Percentiles rank a stretch among this genome's conserved stretches.
Evolutionary conservation across 192 early-diverging fungal species (phyloP).

Genomic region (Martensiomyces pterosporus): DNA sequence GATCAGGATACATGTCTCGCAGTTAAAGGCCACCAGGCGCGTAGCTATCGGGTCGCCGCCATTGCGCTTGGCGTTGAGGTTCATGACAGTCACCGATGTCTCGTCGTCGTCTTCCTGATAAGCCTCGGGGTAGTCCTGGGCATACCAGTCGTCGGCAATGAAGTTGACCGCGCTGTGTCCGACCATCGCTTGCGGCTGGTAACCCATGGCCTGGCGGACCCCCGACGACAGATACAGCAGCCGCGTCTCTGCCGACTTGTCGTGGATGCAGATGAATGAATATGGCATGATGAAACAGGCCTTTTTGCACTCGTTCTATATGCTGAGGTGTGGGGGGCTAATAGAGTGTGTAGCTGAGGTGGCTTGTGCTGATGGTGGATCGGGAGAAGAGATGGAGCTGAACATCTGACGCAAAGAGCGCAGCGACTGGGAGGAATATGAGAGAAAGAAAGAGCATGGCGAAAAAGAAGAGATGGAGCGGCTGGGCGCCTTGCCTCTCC

Average conservation of each 20-base stretch:
- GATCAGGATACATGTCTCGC: constrained; percentile 7
- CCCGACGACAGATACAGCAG: constrained; percentile 10
- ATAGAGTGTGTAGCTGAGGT: too few relatives aligned
- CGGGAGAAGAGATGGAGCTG: too few relatives aligned
- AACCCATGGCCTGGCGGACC: constrained; percentile 5
- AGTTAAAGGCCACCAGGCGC: constrained; percentile 3
- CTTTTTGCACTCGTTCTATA: too few relatives aligned
- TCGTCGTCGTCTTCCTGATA: constrained; percentile 2
- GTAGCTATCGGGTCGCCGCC: not conserved
- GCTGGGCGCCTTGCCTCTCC: too few relatives aligned
- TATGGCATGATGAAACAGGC: too few relatives aligned
- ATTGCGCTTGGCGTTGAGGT: not conserved
- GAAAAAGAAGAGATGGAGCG: too few relatives aligned
- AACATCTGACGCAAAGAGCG: too few relatives aligned
- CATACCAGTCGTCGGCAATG: not conserved
- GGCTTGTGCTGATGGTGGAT: too few relatives aligned
- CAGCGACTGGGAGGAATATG: too few relatives aligned
- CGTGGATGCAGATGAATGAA: constrained; percentile 11
- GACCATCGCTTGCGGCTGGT: constrained; percentile 4
- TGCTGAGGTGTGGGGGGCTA: too few relatives aligned
- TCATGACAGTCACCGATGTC: constrained; percentile 2
- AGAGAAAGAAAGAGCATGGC: too few relatives aligned
- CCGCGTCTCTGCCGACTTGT: constrained; percentile 11
- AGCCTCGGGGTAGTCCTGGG: not conserved
- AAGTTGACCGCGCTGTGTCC: constrained; percentile 9